phyloP scores from a whole-genome alignment of 2,329 filamentous ascomycete genomes.

The Fusarium ramigenum region DNA sequence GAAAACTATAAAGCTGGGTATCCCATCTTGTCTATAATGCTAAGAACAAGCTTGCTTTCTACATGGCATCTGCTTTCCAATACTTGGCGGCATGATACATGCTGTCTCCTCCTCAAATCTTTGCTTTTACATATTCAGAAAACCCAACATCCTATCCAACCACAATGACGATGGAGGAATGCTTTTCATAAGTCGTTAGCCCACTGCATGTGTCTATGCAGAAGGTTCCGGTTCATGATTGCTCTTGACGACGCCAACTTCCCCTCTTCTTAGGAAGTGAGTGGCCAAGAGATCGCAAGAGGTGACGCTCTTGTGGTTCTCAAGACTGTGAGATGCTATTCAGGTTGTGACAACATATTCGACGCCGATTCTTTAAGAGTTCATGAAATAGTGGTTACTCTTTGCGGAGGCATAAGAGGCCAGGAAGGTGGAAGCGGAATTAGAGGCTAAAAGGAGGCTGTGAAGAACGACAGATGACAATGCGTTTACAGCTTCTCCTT shows the following conservation, averaged over 20 bases:
- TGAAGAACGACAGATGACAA: conserved; percentile 6
- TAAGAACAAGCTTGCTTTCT: conserved; percentile 38
- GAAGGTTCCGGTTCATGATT: conserved; percentile 28
- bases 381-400: conserved; percentile 26
- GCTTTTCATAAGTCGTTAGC: conserved; percentile 35
- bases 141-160: conserved; percentile 30
- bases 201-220: conserved; percentile 24
- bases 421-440: conserved; percentile 20
- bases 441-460: conserved; percentile 1
- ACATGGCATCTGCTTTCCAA: conserved; percentile 34
- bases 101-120: conserved; percentile 28
- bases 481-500: conserved; percentile 75
- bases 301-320: conserved; percentile 3
- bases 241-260: conserved; percentile 27
- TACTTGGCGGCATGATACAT: conserved; percentile 20
- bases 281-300: conserved; percentile 3
- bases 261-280: conserved; percentile 7
- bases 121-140: conserved; percentile 35
- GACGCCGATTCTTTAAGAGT: conserved; percentile 13
- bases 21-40: conserved; percentile 42
- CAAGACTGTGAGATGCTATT: conserved; percentile 22
- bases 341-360: conserved; percentile 23
- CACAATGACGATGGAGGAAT: conserved; percentile 32
- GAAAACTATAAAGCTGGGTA: conserved; percentile 44
- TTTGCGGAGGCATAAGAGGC: conserved; percentile 22